A percentile compares a stretch with the other conserved stretches of the same genome.
phyloP scores from a whole-genome alignment of 371 early-diverging fungal genomes.

The Lichtheimia corymbifera region DNA sequence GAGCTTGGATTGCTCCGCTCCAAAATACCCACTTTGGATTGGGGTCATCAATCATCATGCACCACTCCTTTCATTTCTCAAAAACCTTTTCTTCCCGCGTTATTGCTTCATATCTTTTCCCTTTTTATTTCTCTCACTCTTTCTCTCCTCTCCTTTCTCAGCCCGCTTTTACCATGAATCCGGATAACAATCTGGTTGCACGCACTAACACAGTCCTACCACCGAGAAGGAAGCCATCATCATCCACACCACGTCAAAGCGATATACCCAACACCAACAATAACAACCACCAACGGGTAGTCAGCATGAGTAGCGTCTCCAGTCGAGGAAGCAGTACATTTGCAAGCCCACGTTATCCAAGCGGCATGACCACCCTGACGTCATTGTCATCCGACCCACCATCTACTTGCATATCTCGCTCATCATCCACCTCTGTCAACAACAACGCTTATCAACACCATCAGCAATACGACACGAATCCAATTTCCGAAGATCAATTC shows the following conservation, averaged over 20 bases:
- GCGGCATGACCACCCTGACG: constrained; percentile 15
- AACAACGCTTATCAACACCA: not conserved
- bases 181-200: not conserved
- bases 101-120: not conserved
- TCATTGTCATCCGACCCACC: constrained; percentile 16
- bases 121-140: constrained; percentile 5
- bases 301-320: constrained; percentile 20
- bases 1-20: constrained; percentile 4
- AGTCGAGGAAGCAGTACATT: constrained; percentile 17
- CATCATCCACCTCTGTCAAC: constrained; percentile 10
- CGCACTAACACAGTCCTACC: not conserved
- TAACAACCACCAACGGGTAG: constrained; percentile 9
- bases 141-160: not conserved
- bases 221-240: not conserved
- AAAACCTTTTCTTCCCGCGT: not conserved
- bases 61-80: too few species aligned
- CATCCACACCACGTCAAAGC: not conserved
- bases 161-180: not conserved
- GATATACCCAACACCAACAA: not conserved
- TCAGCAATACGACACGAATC: not conserved
- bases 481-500: constrained; percentile 22
- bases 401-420: constrained; percentile 1
- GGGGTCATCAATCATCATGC: not conserved
- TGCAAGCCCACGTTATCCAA: constrained; percentile 15
- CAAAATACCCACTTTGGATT: not conserved